Conservation (phyloP, 2,329 filamentous ascomycete genomes). For the Cladosporium phlei region DNA sequence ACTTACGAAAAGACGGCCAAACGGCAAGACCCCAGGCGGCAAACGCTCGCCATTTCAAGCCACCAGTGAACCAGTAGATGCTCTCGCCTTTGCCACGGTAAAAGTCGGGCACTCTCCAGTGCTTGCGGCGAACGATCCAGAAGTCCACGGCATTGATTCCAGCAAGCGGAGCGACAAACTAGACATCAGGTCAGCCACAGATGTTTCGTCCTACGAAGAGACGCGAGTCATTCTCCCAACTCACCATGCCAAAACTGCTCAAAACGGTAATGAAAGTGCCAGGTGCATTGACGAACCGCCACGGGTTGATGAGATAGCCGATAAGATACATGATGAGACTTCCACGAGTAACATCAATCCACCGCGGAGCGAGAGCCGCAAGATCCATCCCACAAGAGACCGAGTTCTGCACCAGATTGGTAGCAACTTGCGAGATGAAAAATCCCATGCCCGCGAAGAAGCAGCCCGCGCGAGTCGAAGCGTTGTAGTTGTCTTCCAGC, state of each 20-base stretch:
- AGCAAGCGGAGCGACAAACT: slow-evolving; percentile 25
- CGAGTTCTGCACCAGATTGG: slow-evolving; percentile 26
- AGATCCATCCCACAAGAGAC: slow-evolving; percentile 29
- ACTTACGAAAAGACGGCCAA: background rate
- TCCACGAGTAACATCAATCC: slow-evolving; percentile 18
- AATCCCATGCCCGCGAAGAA: slow-evolving; percentile 31
- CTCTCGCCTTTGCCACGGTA: slow-evolving; percentile 17
- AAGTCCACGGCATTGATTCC: slow-evolving; percentile 26
- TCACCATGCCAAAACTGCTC: slow-evolving; percentile 23
- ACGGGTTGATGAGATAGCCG: slow-evolving; percentile 22
- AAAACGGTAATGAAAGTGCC: slow-evolving; percentile 27
- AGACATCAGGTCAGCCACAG: background rate
- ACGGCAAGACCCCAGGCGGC: slow-evolving; percentile 21
- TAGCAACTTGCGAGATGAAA: slow-evolving; percentile 22
- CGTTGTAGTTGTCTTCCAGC: slow-evolving; percentile 19
- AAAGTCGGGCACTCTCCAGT: slow-evolving; percentile 26
- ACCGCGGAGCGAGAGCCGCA: slow-evolving; percentile 24
- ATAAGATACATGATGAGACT: slow-evolving; percentile 24
- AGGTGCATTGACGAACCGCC: slow-evolving; percentile 23
- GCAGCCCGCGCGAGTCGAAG: slow-evolving; percentile 24
- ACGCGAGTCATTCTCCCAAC: background rate
- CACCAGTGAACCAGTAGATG: slow-evolving; percentile 25
- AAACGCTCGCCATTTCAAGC: slow-evolving; percentile 25
- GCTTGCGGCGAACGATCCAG: slow-evolving; percentile 22
- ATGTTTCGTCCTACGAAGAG: background rate